Base-by-base conservation (phyloP, 1,284 basidiomycete species). In the Tilletia indica region DNA sequence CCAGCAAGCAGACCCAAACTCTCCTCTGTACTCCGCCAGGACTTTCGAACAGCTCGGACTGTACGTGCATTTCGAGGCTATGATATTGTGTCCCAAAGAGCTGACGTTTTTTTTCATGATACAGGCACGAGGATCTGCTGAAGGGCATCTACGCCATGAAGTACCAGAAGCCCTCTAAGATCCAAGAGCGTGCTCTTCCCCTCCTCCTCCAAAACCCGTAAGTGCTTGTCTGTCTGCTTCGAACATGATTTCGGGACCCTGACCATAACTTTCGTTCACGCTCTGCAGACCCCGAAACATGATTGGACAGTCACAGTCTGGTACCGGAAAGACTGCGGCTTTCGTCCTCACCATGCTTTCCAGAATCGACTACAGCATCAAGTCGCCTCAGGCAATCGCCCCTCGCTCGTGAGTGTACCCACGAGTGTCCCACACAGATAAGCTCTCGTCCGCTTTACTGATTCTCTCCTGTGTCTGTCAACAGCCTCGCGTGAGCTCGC, bases 241-340 rank as follows among this genome's bases (percentile, higher is more conserved):
- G 51, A 12, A 31, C 36, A 16, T 68, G 21, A 39, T 36, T 9
- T 34, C 34, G 51, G n/a, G 31, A 25, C 51, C 21, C 25, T 34
- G 25, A 58, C 12, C 1, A 54, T 80, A 48, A n/a, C 12, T 48
- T n/a, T 48, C 47, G 25, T 31, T 31, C 25, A 31, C 25, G 25
- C 19, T n/a, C 19, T 54, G 9, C 34, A 51, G 49, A 19, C 54
- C 67, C 19, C 91, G 91, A 72, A 99, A 99, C 86, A 96, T 99
- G 91, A 99, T 99, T 85, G 97, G 94, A 11, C 97, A 99, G 86
- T 97, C 94, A 67, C 97, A 99, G 85, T 99, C 97, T 34, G 97
- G 97, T 56, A 99, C 97, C 8, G 97, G 97, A 71, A 99, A 99
- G 87, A 99, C 97, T 3, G 97, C 97, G 5, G 97, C 97, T 2